phyloP scores from a whole-genome alignment of 345 rosid genomes.

The Moricandia moricandioides region DNA sequence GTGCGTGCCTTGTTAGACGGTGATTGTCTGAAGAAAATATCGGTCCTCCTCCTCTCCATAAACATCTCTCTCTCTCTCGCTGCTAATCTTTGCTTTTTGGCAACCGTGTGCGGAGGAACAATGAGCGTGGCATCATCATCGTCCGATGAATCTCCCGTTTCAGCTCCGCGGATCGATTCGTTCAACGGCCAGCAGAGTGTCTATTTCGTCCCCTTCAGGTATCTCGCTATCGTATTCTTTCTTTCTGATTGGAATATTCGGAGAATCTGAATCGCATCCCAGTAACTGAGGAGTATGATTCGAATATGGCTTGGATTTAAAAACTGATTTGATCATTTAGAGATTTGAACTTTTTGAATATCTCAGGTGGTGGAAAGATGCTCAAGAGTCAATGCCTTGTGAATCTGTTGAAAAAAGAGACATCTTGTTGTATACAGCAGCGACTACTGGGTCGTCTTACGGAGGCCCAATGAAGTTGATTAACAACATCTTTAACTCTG shows the following conservation, averaged over 20 bases:
- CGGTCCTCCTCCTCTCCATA: not conserved
- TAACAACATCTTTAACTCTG: slow-evolving; percentile 80
- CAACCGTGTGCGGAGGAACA: slow-evolving; percentile 20
- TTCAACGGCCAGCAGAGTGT: slow-evolving; percentile 77
- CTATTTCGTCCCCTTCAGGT: slow-evolving; percentile 91
- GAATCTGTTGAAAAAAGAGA: slow-evolving; percentile 60
- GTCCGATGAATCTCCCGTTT: slow-evolving; percentile 55
- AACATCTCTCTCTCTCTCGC: not conserved
- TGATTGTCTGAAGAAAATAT: slow-evolving; percentile 26
- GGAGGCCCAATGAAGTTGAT: slow-evolving; percentile 91
- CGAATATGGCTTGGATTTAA: slow-evolving; percentile 2
- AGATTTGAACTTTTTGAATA: slow-evolving; percentile 8
- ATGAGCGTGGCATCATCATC: slow-evolving; percentile 34
- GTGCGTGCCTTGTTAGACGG: slow-evolving; percentile 18
- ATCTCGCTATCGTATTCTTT: not conserved
- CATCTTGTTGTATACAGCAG: slow-evolving; percentile 63
- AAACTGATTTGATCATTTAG: slow-evolving; percentile 17
- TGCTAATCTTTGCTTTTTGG: not conserved
- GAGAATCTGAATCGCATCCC: slow-evolving; percentile 30
- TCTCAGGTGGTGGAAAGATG: slow-evolving; percentile 95
- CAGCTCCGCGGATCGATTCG: slow-evolving; percentile 56
- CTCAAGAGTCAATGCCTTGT: slow-evolving; percentile 47
- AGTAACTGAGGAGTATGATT: slow-evolving; percentile 17
- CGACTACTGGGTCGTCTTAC: slow-evolving; percentile 57
- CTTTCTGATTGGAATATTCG: slow-evolving; percentile 17